phyloP scores from a whole-genome alignment of 441 rosid genomes.

The Bruguiera hainesii region DNA sequence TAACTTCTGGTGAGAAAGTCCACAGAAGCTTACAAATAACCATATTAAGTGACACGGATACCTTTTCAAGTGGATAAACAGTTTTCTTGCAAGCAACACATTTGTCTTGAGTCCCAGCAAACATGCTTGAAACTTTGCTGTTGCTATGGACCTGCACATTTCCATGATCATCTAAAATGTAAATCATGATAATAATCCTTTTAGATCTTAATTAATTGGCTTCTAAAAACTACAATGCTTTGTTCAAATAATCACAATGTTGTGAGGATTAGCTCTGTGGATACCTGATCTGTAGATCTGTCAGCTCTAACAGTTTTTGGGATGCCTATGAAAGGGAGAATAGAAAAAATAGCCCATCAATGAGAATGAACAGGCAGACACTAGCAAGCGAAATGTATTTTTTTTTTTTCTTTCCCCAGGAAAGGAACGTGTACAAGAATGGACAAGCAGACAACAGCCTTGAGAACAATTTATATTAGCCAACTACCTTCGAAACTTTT shows the following conservation, averaged over 20 bases:
- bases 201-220: slow-evolving; percentile 1
- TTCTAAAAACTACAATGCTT: not conserved
- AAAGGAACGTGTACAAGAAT: slow-evolving; percentile 3
- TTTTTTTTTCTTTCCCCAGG: too few relatives aligned
- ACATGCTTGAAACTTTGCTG: slow-evolving; percentile 60
- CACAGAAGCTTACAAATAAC: not conserved
- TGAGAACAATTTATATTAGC: not conserved
- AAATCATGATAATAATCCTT: not conserved
- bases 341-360: not conserved
- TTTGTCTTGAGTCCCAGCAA: slow-evolving; percentile 78
- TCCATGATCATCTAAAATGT: slow-evolving; percentile 1
- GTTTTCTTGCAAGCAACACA: slow-evolving; percentile 73
- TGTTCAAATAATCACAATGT: not conserved
- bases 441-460: not conserved
- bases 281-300: slow-evolving; percentile 57
- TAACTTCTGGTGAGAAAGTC: not conserved
- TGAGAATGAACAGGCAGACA: slow-evolving; percentile 6
- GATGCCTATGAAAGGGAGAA: slow-evolving; percentile 38
- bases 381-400: not conserved
- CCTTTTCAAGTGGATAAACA: slow-evolving; percentile 74
- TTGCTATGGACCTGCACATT: slow-evolving; percentile 37
- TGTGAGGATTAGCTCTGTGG: not conserved
- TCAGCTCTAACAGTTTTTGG: slow-evolving; percentile 53
- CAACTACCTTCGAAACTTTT: slow-evolving; percentile 63
- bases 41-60: slow-evolving; percentile 8